phyloP scores from a whole-genome alignment of 2,329 filamentous ascomycete genomes.

The Apiospora kogelbergensis region DNA sequence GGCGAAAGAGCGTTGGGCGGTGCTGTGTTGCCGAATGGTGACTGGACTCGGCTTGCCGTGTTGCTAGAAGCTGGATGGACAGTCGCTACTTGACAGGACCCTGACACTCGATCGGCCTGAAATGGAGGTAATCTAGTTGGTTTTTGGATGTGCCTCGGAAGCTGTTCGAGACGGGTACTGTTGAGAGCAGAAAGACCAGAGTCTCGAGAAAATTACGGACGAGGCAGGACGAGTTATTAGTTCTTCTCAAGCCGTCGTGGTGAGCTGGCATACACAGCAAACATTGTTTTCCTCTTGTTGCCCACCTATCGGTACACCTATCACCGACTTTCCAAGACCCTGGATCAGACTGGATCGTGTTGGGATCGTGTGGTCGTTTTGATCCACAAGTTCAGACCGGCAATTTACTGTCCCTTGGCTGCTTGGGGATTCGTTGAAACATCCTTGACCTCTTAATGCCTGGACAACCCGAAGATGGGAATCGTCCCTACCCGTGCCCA shows the following conservation, averaged over 20 bases:
- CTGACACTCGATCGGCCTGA: neutral
- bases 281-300: neutral
- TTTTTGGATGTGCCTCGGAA: neutral
- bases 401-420: conserved; percentile 7
- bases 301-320: neutral
- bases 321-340: neutral
- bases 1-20: neutral
- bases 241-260: neutral
- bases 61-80: neutral
- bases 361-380: conserved; percentile 5
- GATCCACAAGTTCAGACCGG: conserved; percentile 4
- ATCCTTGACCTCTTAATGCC: conserved; percentile 5
- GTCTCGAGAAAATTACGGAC: neutral
- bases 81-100: neutral
- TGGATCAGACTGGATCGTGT: conserved; percentile 1
- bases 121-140: neutral
- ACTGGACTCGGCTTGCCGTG: neutral
- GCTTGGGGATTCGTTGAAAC: neutral
- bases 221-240: neutral
- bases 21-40: neutral
- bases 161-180: neutral
- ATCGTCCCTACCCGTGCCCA: neutral
- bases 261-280: conserved; percentile 1
- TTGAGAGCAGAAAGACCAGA: neutral
- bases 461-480: neutral